Base-by-base conservation (phyloP, 208 protist genomes). In the Wallacemonas sp. region DNA sequence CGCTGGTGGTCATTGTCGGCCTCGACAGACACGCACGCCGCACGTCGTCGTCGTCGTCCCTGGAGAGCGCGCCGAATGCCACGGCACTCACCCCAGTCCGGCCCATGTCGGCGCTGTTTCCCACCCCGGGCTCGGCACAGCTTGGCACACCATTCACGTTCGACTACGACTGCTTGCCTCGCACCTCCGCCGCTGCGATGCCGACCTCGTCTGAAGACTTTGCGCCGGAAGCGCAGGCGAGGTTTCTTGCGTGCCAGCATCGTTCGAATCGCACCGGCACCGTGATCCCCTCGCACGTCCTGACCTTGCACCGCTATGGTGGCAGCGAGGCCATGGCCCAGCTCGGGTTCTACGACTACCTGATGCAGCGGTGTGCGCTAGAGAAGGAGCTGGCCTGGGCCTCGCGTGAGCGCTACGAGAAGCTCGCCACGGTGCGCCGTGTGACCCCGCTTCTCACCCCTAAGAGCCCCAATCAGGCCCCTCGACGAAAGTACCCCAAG, bases 351-450 rank as follows among this genome's bases (percentile, higher is more conserved):
- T 39, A 44, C 29, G 33, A 14, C 12, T 77, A 67, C 50, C 7
- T 76, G 1, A 1, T 18, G 10, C 36, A 74, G 31, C 39, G 45
- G 31, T 89, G 84, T 49, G 57, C 70, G 3, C 14, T 29, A 23
- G 77, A 89, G 65, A 57, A 16, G 18, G 54, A 71, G 14, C 61
- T 85, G 2, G 4, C n/a, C 5, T 78, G 65, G 74, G 78, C 83
- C 3, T 85, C 83, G 46, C 71, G 76, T 1, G 76, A 89, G 62
- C 83, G 83, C 3, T 89, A 72, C 31, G 68, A 69, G 25, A 28
- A 4, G 2, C 79, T 75, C 7, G 70, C 79, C 10, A 81, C 77
- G 14, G 65, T 85, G 61, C 69, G 61, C 38, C 61, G 65, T 18
- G 20, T 39, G 22, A 20, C 42, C 22, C 54, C 49, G 23, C 62